Base-by-base conservation (phyloP, 164 flowering plant species). In the Liriodendron chinense region DNA sequence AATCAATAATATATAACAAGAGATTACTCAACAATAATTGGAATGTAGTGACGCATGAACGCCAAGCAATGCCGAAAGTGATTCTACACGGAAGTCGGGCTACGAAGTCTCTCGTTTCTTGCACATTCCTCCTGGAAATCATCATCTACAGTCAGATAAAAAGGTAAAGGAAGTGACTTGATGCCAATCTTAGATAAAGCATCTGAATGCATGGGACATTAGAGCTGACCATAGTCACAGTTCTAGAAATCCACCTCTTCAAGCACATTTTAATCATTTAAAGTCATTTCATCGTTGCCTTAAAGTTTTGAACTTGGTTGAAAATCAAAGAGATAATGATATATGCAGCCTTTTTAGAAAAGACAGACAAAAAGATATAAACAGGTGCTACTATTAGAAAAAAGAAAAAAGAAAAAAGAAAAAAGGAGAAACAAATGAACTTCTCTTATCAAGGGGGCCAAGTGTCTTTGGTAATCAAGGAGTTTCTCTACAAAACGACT, bases 111-210 rank as follows among this genome's bases (percentile, higher is more conserved):
- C 78, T 88, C 90, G 64, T 87, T 89, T 78, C 76, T 87, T 21
- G 87, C 81, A 74, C 85, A 86, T 81, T 90, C 90, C 72, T 85
- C 92, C 94, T 92, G 89, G 23, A 77, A 56, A 82, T 71, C 65
- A 56, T 74, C 64, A 76, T 34, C 9, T 47, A 59, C 57, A 43
- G 20, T 47, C 47, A n/a, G 23, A 50, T 7, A 25, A 22, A 50
- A 23, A 13, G 50, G 48, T 2, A 48, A 23, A 21, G 65, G 12
- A 49, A 25, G 56, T 53, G 62, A 53, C 25, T 57, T 72, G 47
- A 71, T 23, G 23, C 28, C 59, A 24, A 72, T 57, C 23, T 67
- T 3, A 66, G 23, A 64, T 64, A 56, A 26, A 47, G 28, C 75
- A 22, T 22, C 12, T 10, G 47, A 72, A 24, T 9, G 28, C 12